phyloP scores from a whole-genome alignment of 2,329 filamentous ascomycete genomes.

The Byssochlamys sp. region DNA sequence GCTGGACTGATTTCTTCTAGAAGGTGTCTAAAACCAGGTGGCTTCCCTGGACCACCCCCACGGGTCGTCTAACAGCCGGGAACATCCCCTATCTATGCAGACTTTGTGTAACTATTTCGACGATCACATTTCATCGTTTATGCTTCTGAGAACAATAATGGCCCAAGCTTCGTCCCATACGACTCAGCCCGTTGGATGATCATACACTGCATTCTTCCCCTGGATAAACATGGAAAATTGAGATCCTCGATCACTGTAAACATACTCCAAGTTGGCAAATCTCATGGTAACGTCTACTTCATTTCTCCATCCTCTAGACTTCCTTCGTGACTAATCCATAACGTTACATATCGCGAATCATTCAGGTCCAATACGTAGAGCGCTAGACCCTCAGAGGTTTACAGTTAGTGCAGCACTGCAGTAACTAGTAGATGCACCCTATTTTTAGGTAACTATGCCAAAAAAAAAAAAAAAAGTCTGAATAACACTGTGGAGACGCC shows the following conservation, averaged over 20 bases:
- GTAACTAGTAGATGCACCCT: not conserved
- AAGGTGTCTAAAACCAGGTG: not conserved
- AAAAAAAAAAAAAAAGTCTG: not conserved
- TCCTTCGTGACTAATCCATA: not conserved
- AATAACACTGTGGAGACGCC: not conserved
- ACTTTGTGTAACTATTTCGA: not conserved
- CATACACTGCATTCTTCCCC: not conserved
- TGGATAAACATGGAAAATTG: not conserved
- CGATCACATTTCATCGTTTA: not conserved
- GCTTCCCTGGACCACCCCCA: not conserved
- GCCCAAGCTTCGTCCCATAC: not conserved
- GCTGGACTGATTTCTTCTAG: not conserved
- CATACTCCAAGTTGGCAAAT: not conserved
- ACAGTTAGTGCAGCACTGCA: not conserved
- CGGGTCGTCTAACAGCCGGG: not conserved
- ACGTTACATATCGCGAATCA: not conserved
- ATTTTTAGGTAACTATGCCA: not conserved
- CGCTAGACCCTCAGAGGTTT: not conserved
- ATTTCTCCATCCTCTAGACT: not conserved
- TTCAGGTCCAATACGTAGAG: not conserved
- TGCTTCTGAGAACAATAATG: not conserved
- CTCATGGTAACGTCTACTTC: not conserved
- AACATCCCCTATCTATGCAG: not conserved
- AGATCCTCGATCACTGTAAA: not conserved
- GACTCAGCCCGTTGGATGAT: not conserved